phyloP scores from a whole-genome alignment of 106 monocot species.

The Phalaenopsis aphrodite region DNA sequence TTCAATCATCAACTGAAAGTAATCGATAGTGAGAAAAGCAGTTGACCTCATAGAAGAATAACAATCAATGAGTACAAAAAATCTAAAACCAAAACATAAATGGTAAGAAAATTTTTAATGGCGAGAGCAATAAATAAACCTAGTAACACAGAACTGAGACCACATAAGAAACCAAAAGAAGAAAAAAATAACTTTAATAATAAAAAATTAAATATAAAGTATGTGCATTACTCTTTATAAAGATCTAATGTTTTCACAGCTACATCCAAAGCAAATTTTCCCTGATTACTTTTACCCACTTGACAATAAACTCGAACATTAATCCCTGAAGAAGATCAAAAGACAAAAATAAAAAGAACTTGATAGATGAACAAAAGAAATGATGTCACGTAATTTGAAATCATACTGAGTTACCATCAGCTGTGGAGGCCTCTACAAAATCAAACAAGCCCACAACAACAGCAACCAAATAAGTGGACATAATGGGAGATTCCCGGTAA shows the following conservation, averaged over 20 bases:
- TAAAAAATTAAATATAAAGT: background rate
- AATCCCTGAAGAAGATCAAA: constrained; percentile 30
- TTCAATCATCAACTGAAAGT: background rate
- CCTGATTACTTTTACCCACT: constrained; percentile 77
- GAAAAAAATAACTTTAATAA: no score
- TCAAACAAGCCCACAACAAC: constrained; percentile 91
- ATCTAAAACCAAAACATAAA: background rate
- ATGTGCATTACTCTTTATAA: constrained; percentile 48
- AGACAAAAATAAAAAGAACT: constrained; percentile 1
- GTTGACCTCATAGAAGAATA: background rate
- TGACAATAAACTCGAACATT: constrained; percentile 84
- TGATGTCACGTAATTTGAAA: constrained; percentile 2
- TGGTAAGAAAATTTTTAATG: background rate
- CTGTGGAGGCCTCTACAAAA: constrained; percentile 53
- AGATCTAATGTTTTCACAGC: constrained; percentile 75
- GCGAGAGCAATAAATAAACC: background rate
- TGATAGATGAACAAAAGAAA: background rate
- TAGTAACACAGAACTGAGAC: background rate
- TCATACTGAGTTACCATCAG: constrained; percentile 49
- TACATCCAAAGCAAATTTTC: constrained; percentile 92
- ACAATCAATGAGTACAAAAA: background rate
- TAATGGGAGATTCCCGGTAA: constrained; percentile 83
- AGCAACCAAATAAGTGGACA: constrained; percentile 98
- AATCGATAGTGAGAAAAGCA: background rate
- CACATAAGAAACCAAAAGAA: background rate